Evolutionary conservation across 768 basidiomycete genomes (phyloP), one percentile per base, ranked within the genome.

Genomic region (Leccinum obscurum): DNA sequence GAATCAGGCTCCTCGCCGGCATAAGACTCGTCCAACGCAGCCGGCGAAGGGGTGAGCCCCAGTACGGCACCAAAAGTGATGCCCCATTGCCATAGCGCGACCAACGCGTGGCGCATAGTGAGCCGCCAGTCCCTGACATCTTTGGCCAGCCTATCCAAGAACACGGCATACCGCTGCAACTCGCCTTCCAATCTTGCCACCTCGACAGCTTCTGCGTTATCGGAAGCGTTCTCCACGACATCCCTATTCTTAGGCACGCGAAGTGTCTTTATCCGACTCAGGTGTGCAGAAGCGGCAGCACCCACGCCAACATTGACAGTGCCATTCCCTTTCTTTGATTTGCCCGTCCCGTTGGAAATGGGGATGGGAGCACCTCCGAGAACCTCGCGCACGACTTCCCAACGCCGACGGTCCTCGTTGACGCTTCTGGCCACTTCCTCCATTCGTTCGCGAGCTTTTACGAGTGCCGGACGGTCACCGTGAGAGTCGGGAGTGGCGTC

Each of bases 321-420:
- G 48, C 72, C 71, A 56, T 75, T 76, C 64, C 78, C 70, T 68
- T 73, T 72, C 72, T 77, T 69, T 44, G 69, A 68, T 55, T 77
- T 76, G 66, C 80, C 72, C 8, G 76, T 72, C 61, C 76, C 75
- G 66, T 76, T 77, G 70, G 78, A 56, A 54, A 65, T 70, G 68
- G 74, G 65, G 6, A 75, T 68, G 3, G 72, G 77, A 0, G 68
- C 61, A 41, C 77, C 75, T 59, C 75, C 79, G 44, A 93, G 78
- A 37, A 91, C 88, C 64, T 88, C 88, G 64, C 86, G 88, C 8
- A 94, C 85, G 41, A 93, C 88, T 72, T 94, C 92, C 55, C 85
- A 83, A 13, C 91, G 77, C 57, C 92, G 76, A 59, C 89, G 77
- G 17, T 85, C 88, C 68, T 94, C 92, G 57, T 94, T 94, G 10